Evolutionary conservation across 2,329 filamentous ascomycete genomes (phyloP).

Genomic region (Aspergillus floridensis): DNA sequence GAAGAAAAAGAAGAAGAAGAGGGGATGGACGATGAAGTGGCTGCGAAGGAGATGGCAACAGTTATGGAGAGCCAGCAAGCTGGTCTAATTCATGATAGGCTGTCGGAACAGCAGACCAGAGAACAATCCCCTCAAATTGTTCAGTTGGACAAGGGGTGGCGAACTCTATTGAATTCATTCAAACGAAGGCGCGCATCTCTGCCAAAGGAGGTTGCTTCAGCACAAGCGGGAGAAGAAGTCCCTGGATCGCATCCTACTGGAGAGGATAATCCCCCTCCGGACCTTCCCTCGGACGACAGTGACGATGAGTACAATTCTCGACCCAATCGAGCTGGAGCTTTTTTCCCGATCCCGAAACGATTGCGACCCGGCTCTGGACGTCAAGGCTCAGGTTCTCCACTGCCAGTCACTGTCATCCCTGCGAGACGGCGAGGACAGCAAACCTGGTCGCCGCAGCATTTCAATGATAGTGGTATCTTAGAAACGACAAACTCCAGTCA

Average conservation of each 20-base stretch:
- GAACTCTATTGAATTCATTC: constrained; percentile 56
- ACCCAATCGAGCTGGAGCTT: constrained; percentile 46
- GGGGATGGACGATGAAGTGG: constrained; percentile 14
- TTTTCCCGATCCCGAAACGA: constrained; percentile 49
- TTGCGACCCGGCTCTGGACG: constrained; percentile 40
- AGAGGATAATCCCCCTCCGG: constrained; percentile 24
- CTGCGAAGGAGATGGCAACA: constrained; percentile 25
- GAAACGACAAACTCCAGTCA: constrained; percentile 17
- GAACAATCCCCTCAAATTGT: constrained; percentile 35
- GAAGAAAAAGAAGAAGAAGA: too few relatives aligned
- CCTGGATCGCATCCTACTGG: constrained; percentile 15
- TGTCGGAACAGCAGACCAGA: constrained; percentile 23
- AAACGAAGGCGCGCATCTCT: constrained; percentile 57
- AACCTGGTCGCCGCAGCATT: constrained; percentile 53
- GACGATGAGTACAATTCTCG: constrained; percentile 43
- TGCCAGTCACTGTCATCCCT: constrained; percentile 61
- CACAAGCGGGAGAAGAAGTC: constrained; percentile 49
- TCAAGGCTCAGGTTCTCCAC: constrained; percentile 36
- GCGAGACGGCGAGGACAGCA: constrained; percentile 55
- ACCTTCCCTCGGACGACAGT: constrained; percentile 41
- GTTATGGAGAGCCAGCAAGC: constrained; percentile 13
- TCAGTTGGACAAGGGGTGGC: constrained; percentile 44
- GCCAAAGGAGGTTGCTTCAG: constrained; percentile 59
- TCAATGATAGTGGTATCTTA: constrained; percentile 25
- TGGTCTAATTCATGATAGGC: constrained; percentile 14